Conservation (phyloP, 2,329 filamentous ascomycete species). For the Talaromyces verruculosus region DNA sequence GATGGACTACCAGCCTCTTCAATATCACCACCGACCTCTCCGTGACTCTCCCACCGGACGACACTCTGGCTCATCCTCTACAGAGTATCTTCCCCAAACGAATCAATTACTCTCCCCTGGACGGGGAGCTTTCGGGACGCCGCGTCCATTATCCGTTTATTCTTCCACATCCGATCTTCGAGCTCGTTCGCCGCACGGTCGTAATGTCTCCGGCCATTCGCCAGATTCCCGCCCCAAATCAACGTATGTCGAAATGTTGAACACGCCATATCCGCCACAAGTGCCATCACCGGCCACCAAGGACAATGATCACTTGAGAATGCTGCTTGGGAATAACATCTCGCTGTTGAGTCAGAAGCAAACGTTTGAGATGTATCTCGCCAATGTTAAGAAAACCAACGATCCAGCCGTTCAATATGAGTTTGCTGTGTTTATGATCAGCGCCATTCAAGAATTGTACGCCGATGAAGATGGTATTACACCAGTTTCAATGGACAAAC, state of each 20-base stretch:
- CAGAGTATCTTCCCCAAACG: constrained; percentile 53
- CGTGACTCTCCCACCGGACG: constrained; percentile 30
- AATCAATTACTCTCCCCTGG: constrained; percentile 63
- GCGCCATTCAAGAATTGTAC: constrained; percentile 76
- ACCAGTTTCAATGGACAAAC: constrained; percentile 25
- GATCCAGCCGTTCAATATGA: constrained; percentile 90
- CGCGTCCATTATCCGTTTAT: constrained; percentile 73
- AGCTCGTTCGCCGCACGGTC: constrained; percentile 53
- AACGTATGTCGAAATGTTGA: constrained; percentile 63
- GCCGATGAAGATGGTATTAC: constrained; percentile 40
- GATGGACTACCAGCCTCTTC: constrained; percentile 49
- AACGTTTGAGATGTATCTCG: constrained; percentile 95
- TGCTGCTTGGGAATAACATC: constrained; percentile 80
- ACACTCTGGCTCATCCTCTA: constrained; percentile 33
- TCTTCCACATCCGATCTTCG: constrained; percentile 72
- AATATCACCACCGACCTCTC: constrained; percentile 54
- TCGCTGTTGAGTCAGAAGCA: constrained; percentile 88
- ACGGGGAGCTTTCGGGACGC: constrained; percentile 50
- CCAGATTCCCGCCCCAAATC: constrained; percentile 60
- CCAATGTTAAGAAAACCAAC: constrained; percentile 95
- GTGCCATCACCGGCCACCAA: constrained; percentile 63
- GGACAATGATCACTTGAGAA: constrained; percentile 78
- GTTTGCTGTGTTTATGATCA: constrained; percentile 91
- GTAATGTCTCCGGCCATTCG: constrained; percentile 52
- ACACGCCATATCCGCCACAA: constrained; percentile 76